Evolutionary conservation across 495 filamentous ascomycete genomes (phyloP).

Genomic region (Thermothielavioides terrestris): DNA sequence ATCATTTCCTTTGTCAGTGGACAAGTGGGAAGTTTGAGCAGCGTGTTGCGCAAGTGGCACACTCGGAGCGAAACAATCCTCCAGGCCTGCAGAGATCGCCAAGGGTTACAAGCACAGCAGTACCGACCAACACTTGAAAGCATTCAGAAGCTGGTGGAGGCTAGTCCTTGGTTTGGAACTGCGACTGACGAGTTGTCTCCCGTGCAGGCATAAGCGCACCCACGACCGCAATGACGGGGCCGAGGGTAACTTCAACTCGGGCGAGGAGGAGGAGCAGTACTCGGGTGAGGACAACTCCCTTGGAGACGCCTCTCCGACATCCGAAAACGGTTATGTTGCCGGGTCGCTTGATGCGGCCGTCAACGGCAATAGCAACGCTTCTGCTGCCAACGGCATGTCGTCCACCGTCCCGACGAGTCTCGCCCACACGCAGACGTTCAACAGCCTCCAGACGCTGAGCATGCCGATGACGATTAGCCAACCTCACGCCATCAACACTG

Average conservation of each 20-base stretch:
- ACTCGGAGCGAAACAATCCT: conserved; percentile 15
- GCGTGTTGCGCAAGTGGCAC: conserved; percentile 32
- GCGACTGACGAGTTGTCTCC: conserved; percentile 27
- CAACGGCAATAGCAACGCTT: conserved; percentile 23
- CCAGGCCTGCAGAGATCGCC: conserved; percentile 15
- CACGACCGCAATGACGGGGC: conserved; percentile 71
- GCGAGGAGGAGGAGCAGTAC: conserved; percentile 70
- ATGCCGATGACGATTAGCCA: conserved; percentile 52
- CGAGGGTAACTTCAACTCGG: conserved; percentile 59
- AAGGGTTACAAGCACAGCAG: conserved; percentile 17
- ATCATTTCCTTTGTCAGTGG: conserved; percentile 26
- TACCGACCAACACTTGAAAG: conserved; percentile 26
- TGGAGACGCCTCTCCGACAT: conserved; percentile 64
- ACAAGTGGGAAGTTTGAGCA: conserved; percentile 13
- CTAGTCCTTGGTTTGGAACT: conserved; percentile 7
- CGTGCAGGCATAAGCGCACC: conserved; percentile 81
- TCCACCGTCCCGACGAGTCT: conserved; percentile 27
- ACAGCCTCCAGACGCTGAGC: conserved; percentile 44
- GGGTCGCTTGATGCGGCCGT: conserved; percentile 35
- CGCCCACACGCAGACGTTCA: conserved; percentile 30
- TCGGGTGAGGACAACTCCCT: conserved; percentile 60
- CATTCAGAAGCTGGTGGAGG: too few relatives aligned
- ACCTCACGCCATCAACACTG: conserved; percentile 38
- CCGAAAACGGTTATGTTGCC: conserved; percentile 45
- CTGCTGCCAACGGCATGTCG: conserved; percentile 22